Conservation (phyloP, 768 basidiomycete species). For the Leccinellum luteum region DNA sequence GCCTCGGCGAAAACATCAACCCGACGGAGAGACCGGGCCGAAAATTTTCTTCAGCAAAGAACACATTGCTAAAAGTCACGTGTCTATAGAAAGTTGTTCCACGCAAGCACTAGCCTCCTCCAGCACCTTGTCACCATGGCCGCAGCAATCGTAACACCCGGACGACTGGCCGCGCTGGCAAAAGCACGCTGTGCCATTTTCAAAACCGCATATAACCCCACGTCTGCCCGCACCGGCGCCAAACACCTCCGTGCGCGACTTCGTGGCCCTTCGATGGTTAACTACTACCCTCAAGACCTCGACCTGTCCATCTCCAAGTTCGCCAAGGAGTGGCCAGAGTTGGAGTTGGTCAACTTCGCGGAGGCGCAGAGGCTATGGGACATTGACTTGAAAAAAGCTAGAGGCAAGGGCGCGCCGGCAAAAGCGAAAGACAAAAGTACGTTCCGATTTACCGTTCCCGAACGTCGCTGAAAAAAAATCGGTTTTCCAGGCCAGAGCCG, state of each 20-base stretch:
- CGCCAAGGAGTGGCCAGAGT: conserved; percentile 49
- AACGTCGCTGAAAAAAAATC: not conserved
- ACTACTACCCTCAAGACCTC: conserved; percentile 74
- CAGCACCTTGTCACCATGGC: not conserved
- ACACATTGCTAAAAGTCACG: too few species aligned
- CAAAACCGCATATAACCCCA: conserved; percentile 87
- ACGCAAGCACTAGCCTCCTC: too few species aligned
- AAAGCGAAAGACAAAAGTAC: conserved; percentile 71
- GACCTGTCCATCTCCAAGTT: conserved; percentile 54
- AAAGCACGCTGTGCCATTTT: conserved; percentile 74
- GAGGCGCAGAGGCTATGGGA: conserved; percentile 71
- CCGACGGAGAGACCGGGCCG: too few species aligned
- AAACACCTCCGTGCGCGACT: conserved; percentile 86
- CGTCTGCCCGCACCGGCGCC: conserved; percentile 76
- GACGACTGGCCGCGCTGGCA: not conserved
- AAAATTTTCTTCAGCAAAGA: too few species aligned
- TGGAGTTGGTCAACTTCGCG: conserved; percentile 60
- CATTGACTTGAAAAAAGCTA: conserved; percentile 60
- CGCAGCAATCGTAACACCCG: not conserved
- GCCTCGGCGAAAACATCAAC: too few species aligned
- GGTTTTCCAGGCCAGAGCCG: conserved; percentile 47
- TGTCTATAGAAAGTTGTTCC: too few species aligned
- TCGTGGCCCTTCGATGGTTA: conserved; percentile 80
- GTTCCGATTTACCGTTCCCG: conserved; percentile 19
- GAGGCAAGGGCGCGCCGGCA: conserved; percentile 83